Evolutionary conservation across 2,329 filamentous ascomycete species (phyloP).

Genomic region (Colletotrichum kahawae): DNA sequence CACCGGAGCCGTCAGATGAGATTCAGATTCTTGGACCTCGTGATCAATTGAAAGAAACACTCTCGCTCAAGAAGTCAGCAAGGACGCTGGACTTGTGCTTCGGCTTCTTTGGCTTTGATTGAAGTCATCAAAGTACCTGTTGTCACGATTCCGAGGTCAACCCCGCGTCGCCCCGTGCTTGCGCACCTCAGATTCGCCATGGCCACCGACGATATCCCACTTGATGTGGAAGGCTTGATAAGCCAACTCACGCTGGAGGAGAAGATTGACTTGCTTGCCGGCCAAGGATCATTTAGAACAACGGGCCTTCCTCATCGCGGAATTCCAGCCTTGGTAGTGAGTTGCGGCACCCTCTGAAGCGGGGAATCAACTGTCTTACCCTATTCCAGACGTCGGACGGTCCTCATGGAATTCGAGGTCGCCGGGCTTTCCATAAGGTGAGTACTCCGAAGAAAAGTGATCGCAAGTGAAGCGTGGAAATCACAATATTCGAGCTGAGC

Average conservation of each 20-base stretch:
- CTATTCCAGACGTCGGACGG: conserved; percentile 1
- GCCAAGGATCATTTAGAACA: conserved; percentile 16
- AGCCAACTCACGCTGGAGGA: conserved; percentile 21
- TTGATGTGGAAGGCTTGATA: conserved; percentile 18
- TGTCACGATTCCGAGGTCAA: neutral
- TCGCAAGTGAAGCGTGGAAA: neutral
- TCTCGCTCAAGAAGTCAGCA: neutral
- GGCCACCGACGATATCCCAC: neutral
- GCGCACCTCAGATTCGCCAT: neutral
- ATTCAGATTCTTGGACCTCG: neutral
- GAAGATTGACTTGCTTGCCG: conserved; percentile 23
- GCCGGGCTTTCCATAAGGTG: conserved; percentile 4
- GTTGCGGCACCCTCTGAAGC: neutral
- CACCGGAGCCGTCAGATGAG: neutral
- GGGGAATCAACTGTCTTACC: neutral
- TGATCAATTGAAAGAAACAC: neutral
- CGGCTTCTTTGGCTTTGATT: rapidly evolving
- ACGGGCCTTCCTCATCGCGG: conserved; percentile 18
- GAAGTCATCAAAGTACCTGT: neutral
- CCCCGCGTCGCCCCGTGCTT: neutral
- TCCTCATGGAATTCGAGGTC: conserved; percentile 16
- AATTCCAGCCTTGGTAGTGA: conserved; percentile 13
- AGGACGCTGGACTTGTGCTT: neutral
- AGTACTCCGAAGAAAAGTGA: neutral
- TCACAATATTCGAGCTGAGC: neutral